Base-by-base conservation (phyloP, 371 early-diverging fungal genomes). In the Mucor racemosus region DNA sequence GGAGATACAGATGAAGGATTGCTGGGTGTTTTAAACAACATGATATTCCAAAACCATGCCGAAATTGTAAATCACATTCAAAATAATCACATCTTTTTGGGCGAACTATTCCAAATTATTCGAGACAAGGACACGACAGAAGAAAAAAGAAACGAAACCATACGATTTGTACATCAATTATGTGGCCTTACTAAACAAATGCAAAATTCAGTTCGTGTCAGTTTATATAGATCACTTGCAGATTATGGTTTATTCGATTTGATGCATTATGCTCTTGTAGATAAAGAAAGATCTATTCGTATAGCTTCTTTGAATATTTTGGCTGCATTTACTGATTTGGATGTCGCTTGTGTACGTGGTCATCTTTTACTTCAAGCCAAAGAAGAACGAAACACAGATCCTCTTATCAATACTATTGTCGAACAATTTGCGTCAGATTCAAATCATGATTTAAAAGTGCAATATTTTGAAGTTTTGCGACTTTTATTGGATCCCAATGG, bases 1-100 rank as follows among this genome's bases (percentile, higher is more conserved):
- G 82, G 90, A 1, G 71, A 86, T 21, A 68, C 92, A 33, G 94
- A 94, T 62, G 97, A 97, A 35, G 75, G 75, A 4, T 85, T 90
- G 5, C 78, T 86, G 38, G 81, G 94, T 1, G 78, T 86, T 10
- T 69, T 97, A 48, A 84, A 84, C 39, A 86, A 91, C 0, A 75
- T 95, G 55, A 87, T 92, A 7, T 91, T 88, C 70, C 91, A 90
- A 76, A 92, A 92, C 69, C 84, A 95, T 66, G 79, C 90, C 41
- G 95, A 95, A 31, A 92, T 97, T 44, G 81, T 95, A 58, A 84
- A 72, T 58, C 78, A 89, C 67, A 76, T 97, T 56, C 88, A 89
- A 68, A 79, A 86, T 21, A 89, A 92, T 64, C 76, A 84, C 3
- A 76, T 76, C 17, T 90, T 91, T 64, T 73, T 94, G 69, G 75